These are phyloP conservation scores for Candida parachauliodes DNA, from an alignment of 805 yeast species.

Conservation along the genomic window DNA sequence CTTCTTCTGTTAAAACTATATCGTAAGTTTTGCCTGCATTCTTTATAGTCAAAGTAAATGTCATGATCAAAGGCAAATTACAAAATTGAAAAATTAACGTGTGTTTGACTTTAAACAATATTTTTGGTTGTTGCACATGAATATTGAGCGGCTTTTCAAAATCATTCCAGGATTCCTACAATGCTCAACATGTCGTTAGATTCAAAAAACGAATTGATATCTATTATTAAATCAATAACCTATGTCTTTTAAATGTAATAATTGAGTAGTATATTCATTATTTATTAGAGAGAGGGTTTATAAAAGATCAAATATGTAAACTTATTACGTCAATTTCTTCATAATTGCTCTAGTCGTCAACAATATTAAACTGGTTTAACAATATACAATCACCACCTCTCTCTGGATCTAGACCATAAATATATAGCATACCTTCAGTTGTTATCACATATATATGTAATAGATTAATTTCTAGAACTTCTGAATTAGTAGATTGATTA, in stretches of 20 bases:
- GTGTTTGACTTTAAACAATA: background rate
- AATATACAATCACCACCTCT: slow-evolving; percentile 91
- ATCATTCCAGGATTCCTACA: too few relatives aligned
- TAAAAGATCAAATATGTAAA: too few relatives aligned
- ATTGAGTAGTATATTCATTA: too few relatives aligned
- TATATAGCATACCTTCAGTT: slow-evolving; percentile 74
- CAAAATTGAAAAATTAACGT: background rate
- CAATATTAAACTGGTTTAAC: slow-evolving; percentile 63
- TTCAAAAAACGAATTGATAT: too few relatives aligned
- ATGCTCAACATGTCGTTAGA: too few relatives aligned
- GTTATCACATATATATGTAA: slow-evolving; percentile 69
- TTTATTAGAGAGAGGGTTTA: too few relatives aligned
- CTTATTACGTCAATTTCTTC: too few relatives aligned
- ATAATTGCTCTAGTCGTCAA: too few relatives aligned
- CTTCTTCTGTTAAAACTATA: slow-evolving; percentile 43
- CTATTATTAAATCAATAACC: too few relatives aligned
- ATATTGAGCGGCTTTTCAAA: too few relatives aligned
- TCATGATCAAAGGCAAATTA: slow-evolving; percentile 7
- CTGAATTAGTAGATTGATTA: slow-evolving; percentile 16
- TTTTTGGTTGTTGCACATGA: too few relatives aligned
- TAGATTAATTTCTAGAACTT: slow-evolving; percentile 25
- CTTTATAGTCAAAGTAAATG: slow-evolving; percentile 23
- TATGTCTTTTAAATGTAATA: too few relatives aligned
- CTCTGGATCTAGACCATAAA: slow-evolving; percentile 78
- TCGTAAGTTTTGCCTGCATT: slow-evolving; percentile 43